Conservation (phyloP, 208 protist genomes). For the Wallacemonas collosoma region DNA sequence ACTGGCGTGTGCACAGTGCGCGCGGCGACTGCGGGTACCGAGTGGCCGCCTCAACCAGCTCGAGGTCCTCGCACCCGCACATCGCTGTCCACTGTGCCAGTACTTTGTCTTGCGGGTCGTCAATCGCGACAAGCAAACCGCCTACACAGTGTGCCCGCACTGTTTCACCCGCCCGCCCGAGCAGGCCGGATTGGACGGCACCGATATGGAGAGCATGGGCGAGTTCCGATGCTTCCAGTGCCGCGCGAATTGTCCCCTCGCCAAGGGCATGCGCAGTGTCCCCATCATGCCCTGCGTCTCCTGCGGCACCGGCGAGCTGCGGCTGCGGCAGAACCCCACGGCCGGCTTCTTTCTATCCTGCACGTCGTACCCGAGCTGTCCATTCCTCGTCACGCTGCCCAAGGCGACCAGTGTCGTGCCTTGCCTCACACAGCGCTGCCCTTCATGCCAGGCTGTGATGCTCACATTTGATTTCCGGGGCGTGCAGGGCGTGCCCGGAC, state of each 20-base stretch:
- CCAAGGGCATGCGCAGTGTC: constrained; percentile 61
- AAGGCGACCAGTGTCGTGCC: constrained; percentile 50
- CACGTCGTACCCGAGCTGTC: constrained; percentile 71
- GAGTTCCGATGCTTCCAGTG: constrained; percentile 91
- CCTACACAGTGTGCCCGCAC: constrained; percentile 74
- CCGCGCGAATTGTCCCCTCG: constrained; percentile 70
- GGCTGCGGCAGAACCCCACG: constrained; percentile 42
- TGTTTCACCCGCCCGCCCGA: constrained; percentile 79
- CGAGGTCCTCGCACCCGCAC: constrained; percentile 31
- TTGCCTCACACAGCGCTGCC: constrained; percentile 46
- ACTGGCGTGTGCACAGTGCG: constrained; percentile 51
- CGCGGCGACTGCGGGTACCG: constrained; percentile 52
- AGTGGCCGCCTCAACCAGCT: constrained; percentile 53
- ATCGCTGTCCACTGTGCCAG: constrained; percentile 67
- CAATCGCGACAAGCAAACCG: constrained; percentile 72
- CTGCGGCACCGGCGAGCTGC: constrained; percentile 68
- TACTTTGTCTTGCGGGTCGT: constrained; percentile 65
- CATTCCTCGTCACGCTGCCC: constrained; percentile 61
- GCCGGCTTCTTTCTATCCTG: constrained; percentile 61
- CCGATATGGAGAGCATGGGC: constrained; percentile 40
- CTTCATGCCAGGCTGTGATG: constrained; percentile 59
- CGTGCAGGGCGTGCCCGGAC: constrained; percentile 62
- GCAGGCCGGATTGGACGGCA: not conserved
- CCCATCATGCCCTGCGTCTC: constrained; percentile 64
- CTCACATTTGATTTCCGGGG: constrained; percentile 80